Percentiles rank a stretch among this genome's conserved stretches.
Conservation (phyloP, 129 eudicot genomes). For the Solidago caesia region DNA sequence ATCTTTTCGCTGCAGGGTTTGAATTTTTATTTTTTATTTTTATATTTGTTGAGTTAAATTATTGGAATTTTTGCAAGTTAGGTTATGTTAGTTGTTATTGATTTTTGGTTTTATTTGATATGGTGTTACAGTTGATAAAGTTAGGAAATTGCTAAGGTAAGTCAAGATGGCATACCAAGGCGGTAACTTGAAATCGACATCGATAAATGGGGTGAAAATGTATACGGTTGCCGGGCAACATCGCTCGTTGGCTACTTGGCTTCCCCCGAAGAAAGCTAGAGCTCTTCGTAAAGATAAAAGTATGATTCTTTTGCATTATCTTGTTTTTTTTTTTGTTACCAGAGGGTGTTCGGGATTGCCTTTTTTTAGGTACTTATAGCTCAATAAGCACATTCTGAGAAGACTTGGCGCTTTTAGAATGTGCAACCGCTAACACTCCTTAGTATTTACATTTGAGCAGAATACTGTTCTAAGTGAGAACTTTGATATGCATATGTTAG, state of each 20-base stretch:
- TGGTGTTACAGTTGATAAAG: neutral
- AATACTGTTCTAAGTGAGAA: no score
- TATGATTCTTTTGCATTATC: constrained; percentile 7
- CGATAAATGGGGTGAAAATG: constrained; percentile 88
- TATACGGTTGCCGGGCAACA: constrained; percentile 69
- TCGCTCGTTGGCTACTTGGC: constrained; percentile 76
- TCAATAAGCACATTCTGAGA: no score
- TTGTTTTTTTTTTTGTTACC: neutral
- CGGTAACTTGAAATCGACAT: constrained; percentile 74
- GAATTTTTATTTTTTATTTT: no score
- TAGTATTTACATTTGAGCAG: neutral
- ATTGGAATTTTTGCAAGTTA: no score
- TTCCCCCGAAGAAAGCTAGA: constrained; percentile 68
- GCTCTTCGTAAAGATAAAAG: constrained; percentile 87
- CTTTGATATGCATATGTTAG: no score
- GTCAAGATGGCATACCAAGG: constrained; percentile 71
- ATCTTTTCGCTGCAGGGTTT: no score
- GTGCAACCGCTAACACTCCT: neutral
- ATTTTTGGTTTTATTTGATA: no score
- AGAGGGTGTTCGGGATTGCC: no score
- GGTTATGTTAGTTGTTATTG: no score
- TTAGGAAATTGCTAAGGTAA: constrained; percentile 1
- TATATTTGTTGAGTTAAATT: no score
- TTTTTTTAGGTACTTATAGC: no score
- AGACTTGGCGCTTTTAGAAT: no score